A percentile compares a stretch with the other conserved stretches of the same genome.
Evolutionary conservation across 2,329 filamentous ascomycete genomes (phyloP).

Genomic region (Stagonosporopsis rhizophila): DNA sequence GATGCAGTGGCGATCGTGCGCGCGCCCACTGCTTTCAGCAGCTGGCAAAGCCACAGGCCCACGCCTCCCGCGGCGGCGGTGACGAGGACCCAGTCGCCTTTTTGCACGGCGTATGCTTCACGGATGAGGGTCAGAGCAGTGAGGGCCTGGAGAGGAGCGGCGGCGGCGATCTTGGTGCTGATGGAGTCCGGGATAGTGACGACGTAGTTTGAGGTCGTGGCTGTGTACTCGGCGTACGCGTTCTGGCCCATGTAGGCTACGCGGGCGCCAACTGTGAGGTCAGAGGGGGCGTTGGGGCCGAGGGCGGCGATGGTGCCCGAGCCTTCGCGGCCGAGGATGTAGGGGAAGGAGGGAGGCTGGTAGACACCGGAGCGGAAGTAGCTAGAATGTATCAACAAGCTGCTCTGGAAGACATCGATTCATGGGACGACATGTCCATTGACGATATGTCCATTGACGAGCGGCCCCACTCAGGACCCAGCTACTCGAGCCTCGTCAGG

Average conservation of each 20-base stretch:
- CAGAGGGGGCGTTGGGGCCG: constrained; percentile 59
- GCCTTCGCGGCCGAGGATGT: constrained; percentile 81
- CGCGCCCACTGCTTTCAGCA: constrained; percentile 75
- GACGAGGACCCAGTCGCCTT: constrained; percentile 81
- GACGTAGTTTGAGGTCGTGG: constrained; percentile 60
- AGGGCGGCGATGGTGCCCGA: constrained; percentile 72
- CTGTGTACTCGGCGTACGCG: constrained; percentile 67
- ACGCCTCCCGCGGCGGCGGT: constrained; percentile 88
- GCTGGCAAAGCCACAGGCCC: constrained; percentile 72
- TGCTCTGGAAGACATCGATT: not conserved
- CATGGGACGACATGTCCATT: too few relatives aligned
- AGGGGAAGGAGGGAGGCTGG: constrained; percentile 69
- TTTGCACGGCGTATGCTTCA: constrained; percentile 73
- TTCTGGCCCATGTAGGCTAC: constrained; percentile 71
- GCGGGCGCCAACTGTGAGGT: constrained; percentile 70
- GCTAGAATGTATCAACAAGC: constrained; percentile 41
- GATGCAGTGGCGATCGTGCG: constrained; percentile 81
- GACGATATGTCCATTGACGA: too few relatives aligned
- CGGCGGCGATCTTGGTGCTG: constrained; percentile 68
- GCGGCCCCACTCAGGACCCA: too few relatives aligned
- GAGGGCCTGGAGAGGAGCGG: constrained; percentile 78
- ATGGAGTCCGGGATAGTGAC: constrained; percentile 70
- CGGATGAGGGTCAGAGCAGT: constrained; percentile 81
- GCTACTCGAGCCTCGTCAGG: too few relatives aligned
- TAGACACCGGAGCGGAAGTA: constrained; percentile 91